Evolutionary conservation across 371 early-diverging fungal species (phyloP).

Genomic region (Mortierella sp.): DNA sequence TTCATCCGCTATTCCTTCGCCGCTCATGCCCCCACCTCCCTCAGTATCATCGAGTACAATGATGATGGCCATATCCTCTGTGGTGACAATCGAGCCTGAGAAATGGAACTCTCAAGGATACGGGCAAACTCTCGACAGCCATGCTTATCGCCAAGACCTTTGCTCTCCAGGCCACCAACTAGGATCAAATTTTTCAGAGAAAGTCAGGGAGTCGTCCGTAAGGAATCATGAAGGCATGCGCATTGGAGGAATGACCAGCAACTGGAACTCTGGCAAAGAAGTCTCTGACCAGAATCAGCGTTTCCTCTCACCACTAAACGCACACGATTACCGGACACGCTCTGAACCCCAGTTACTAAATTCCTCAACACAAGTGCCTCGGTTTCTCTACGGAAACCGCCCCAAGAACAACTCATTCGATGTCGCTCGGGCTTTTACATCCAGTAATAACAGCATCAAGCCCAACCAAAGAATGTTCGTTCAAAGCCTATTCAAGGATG

Average conservation of each 20-base stretch:
- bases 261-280: background rate
- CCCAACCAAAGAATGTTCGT: conserved; percentile 30
- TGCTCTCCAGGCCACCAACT: background rate
- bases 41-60: conserved; percentile 24
- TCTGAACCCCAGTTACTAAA: conserved; percentile 3
- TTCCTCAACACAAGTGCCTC: conserved; percentile 17
- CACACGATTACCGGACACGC: background rate
- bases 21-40: conserved; percentile 37
- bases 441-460: conserved; percentile 30
- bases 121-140: background rate
- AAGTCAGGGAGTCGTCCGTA: background rate
- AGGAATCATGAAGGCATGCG: background rate
- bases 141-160: background rate
- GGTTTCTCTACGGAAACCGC: conserved; percentile 29
- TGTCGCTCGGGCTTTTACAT: conserved; percentile 31
- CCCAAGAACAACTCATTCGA: conserved; percentile 36
- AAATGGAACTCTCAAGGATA: conserved; percentile 28
- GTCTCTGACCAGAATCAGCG: background rate
- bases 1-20: conserved; percentile 41
- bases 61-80: conserved; percentile 44
- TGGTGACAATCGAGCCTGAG: conserved; percentile 20
- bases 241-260: conserved; percentile 25
- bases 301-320: background rate
- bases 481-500: conserved; percentile 53
- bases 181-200: background rate